Evolutionary conservation across 1,284 basidiomycete species (phyloP), one percentile per base, ranked within the genome.

Genomic region (Termitomyces sp.): DNA sequence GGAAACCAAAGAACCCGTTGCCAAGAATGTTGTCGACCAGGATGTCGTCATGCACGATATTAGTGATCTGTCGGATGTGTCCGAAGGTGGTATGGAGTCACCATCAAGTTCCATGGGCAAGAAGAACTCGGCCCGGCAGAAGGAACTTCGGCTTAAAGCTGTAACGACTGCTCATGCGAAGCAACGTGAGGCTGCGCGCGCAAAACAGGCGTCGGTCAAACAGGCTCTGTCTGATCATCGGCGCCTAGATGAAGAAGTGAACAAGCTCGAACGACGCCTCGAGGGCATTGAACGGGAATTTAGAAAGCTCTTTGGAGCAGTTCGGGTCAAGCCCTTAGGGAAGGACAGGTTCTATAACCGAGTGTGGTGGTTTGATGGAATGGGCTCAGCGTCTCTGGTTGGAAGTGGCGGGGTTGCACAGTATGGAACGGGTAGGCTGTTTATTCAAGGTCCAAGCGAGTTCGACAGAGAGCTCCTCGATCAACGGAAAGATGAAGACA

Each of bases 361-460:
- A 33, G 81, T 98, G 59, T 99, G 95, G 94, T 99, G 96, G 96
- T 92, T 98, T 67, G 96, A 99, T 71, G 96, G 97, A 3, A 83
- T 96, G 73, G 96, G 97, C 2, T 83, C 84, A 1, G 87, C 87
- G 52, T 86, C 86, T 30, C 71, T 96, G 39, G 73, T 93, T 50
- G 84, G 82, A 26, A 85, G 81, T 61, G 83, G 86, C 26, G 88
- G 88, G 13, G 82, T 86, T 30, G 81, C 86, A 40, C 79, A 88
- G 65, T 96, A 94, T 67, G 92, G 93, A 17, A 88, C 93, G 5
- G 96, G 93, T 1, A 76, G 94, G 52, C 68, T 98, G 47, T 97
- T 96, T 68, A 74, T 98, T 28, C 96, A 98, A 69, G 94, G 92
- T 1, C 87, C 90, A 6, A 89, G 87, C 60, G 82, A 86, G 61